Evolutionary conservation across 257 asterid species (phyloP).

Genomic region (Striga asiatica): DNA sequence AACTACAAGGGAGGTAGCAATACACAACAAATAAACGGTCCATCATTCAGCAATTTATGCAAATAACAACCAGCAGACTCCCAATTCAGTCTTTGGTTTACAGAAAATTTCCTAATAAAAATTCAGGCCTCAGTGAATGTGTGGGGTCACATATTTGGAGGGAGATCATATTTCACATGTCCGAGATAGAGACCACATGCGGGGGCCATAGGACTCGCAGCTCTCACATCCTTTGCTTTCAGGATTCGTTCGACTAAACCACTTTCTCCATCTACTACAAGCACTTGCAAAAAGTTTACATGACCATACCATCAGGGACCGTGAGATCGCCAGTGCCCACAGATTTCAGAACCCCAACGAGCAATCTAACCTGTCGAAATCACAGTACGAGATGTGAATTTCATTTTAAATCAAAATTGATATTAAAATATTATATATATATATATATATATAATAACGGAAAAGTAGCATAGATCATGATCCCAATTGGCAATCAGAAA

Average conservation of each 20-base stretch:
- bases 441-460: too few relatives aligned
- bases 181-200: constrained; percentile 94
- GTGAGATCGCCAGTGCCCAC: constrained; percentile 71
- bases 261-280: neutral
- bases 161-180: constrained; percentile 68
- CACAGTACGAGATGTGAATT: neutral
- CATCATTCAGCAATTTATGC: too few relatives aligned
- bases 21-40: too few relatives aligned
- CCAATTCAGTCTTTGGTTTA: too few relatives aligned
- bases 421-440: too few relatives aligned
- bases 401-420: neutral
- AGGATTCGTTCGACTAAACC: constrained; percentile 58
- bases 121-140: too few relatives aligned
- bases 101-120: too few relatives aligned
- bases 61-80: too few relatives aligned
- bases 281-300: neutral
- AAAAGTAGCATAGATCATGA: neutral
- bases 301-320: constrained; percentile 55
- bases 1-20: too few relatives aligned
- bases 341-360: constrained; percentile 77
- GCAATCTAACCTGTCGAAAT: constrained; percentile 69
- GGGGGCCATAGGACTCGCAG: constrained; percentile 92
- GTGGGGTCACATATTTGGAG: constrained; percentile 19
- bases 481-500: neutral
- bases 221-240: constrained; percentile 54